Evolutionary conservation across 208 protist genomes (phyloP).

Genomic region (Trypanosoma vivax): DNA sequence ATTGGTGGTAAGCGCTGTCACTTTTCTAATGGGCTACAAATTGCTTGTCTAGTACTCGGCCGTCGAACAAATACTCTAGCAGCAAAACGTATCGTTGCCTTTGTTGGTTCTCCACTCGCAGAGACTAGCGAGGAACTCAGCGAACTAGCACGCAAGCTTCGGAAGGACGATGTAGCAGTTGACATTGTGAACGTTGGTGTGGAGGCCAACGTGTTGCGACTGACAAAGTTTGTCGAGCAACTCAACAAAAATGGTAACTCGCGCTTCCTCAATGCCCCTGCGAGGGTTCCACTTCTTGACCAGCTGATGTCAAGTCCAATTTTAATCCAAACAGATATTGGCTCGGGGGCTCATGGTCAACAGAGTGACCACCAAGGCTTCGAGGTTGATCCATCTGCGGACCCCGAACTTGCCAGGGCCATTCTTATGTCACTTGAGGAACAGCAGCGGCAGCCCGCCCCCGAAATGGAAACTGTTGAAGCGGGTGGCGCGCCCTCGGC

Average conservation of each 20-base stretch:
- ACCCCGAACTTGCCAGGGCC: slow-evolving; percentile 95
- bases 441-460: slow-evolving; percentile 85
- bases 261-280: slow-evolving; percentile 76
- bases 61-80: slow-evolving; percentile 92
- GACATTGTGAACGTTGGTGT: slow-evolving; percentile 96
- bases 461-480: slow-evolving; percentile 16
- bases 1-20: slow-evolving; percentile 84
- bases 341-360: slow-evolving; percentile 2
- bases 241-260: slow-evolving; percentile 85
- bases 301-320: slow-evolving; percentile 89
- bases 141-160: slow-evolving; percentile 92
- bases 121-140: slow-evolving; percentile 87
- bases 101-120: slow-evolving; percentile 94
- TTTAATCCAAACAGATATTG: slow-evolving; percentile 53
- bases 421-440: slow-evolving; percentile 93
- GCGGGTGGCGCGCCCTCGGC: slow-evolving; percentile 6
- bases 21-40: slow-evolving; percentile 87
- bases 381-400: slow-evolving; percentile 85
- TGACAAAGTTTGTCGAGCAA: slow-evolving; percentile 87
- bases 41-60: slow-evolving; percentile 94
- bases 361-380: slow-evolving; percentile 41
- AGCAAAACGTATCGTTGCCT: slow-evolving; percentile 97
- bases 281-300: slow-evolving; percentile 85
- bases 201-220: slow-evolving; percentile 85
- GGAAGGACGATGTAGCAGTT: slow-evolving; percentile 96